These are phyloP conservation scores for Bipolaris sorokiniana DNA, from an alignment of 2,329 filamentous ascomycete species.

Conservation along the genomic window DNA sequence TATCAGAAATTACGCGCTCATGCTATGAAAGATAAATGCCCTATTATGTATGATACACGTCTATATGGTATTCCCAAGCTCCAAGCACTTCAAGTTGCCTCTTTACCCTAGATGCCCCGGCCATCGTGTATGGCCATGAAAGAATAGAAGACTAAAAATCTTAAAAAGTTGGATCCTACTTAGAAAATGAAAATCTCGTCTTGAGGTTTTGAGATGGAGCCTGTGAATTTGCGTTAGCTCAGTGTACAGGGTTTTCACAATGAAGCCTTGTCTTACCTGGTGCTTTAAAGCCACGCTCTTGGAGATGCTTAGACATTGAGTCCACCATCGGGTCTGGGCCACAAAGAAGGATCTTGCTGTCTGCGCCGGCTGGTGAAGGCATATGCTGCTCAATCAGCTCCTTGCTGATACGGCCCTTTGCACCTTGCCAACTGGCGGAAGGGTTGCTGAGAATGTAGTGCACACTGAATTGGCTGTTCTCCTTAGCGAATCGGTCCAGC, in stretches of 20 bases:
- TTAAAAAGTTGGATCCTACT: too few species aligned
- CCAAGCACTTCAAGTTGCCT: not conserved
- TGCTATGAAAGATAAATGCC: not conserved
- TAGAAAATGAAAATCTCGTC: conserved; percentile 20
- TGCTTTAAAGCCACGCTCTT: conserved; percentile 21
- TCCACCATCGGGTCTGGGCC: conserved; percentile 54
- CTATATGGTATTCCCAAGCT: not conserved
- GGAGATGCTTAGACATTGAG: conserved; percentile 13
- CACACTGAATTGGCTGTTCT: conserved; percentile 60
- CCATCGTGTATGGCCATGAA: not conserved
- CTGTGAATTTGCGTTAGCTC: conserved; percentile 3
- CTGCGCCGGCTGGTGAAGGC: conserved; percentile 58
- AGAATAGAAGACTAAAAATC: not conserved
- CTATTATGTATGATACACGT: not conserved
- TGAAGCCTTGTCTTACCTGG: conserved; percentile 14
- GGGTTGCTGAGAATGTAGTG: conserved; percentile 59
- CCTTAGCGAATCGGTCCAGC: conserved; percentile 60
- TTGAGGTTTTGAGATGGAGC: conserved; percentile 19
- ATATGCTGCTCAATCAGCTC: conserved; percentile 15
- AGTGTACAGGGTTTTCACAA: not conserved
- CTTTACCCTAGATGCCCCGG: not conserved
- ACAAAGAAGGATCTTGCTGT: conserved; percentile 92
- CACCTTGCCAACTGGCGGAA: conserved; percentile 15
- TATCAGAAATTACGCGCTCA: not conserved
- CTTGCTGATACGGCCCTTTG: conserved; percentile 12